These are phyloP conservation scores for Talaromyces amestolkiae DNA, from an alignment of 2,329 filamentous ascomycete species.

Conservation along the genomic window DNA sequence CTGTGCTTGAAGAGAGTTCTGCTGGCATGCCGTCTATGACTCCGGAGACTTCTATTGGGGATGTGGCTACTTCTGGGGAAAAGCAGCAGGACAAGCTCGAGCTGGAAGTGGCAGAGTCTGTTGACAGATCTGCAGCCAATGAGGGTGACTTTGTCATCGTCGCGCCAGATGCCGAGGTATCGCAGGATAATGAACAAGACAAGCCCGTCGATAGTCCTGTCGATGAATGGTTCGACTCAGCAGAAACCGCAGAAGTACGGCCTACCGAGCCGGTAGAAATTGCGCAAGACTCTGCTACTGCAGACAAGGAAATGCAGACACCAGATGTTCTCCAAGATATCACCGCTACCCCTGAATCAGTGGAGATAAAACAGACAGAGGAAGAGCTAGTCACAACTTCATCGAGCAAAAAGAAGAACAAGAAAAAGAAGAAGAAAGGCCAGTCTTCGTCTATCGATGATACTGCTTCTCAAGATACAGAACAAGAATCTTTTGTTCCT, in stretches of 20 bases:
- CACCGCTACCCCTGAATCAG: background rate
- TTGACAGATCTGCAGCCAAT: background rate
- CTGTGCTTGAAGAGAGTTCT: background rate
- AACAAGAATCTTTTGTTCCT: conserved; percentile 1
- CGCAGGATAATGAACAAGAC: background rate
- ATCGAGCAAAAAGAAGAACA: conserved; percentile 24
- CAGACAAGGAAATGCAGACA: background rate
- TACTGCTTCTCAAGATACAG: background rate
- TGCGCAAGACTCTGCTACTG: background rate
- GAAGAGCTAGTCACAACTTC: conserved; percentile 1
- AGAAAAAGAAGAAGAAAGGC: conserved; percentile 31
- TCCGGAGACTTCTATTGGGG: background rate
- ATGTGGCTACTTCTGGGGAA: background rate
- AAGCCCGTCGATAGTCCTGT: background rate
- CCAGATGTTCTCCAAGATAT: background rate
- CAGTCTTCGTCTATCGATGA: conserved; percentile 20
- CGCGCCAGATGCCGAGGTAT: background rate
- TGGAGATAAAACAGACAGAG: background rate
- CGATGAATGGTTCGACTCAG: conserved; percentile 9
- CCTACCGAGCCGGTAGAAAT: background rate
- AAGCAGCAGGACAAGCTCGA: background rate
- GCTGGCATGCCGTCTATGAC: background rate
- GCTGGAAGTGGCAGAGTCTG: background rate
- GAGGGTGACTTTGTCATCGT: background rate
- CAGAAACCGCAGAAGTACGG: background rate